Evolutionary conservation across 139 green algal species (phyloP), one percentile per base, ranked within the genome.

Genomic region (Tetradesmus lagerheimii): DNA sequence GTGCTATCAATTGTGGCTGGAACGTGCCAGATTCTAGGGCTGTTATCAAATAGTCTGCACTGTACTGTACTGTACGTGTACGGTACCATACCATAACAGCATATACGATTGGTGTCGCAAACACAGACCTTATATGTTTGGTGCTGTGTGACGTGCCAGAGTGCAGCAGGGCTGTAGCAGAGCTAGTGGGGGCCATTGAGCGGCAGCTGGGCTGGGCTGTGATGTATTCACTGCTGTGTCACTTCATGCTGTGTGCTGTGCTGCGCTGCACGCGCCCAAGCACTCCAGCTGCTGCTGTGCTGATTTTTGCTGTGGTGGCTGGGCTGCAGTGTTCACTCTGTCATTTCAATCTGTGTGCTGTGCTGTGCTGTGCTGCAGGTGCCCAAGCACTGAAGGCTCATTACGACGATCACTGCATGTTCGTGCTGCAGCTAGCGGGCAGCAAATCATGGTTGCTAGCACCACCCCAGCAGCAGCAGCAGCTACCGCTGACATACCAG

Each of bases 381-480:
- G 71, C 83, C 4, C 89, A 90, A 39, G 92, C 83, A 31, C 41
- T 94, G 23, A 47, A 80, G 15, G 78, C 88, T 5, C 92, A 94
- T 37, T 94, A 92, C 79, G 92, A 94, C 89, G 92, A 94, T 64
- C 92, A 94, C 75, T 92, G 88, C 66, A 90, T 94, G 57, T 82
- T 92, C 14, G 80, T 91, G 20, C 34, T 91, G 39, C 92, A 94
- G 88, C 83, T 93, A 20, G 27, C 47, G 38, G 92, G 92, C 71
- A 25, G 34, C 80, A 94, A 94, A 80, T 0, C n/a, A 0, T 94
- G 92, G 92, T 80, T 88, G 74, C 47, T 94, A 75, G 77, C 47
- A 23, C 89, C 83, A 3, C 92, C 92, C 8, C 86, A 83, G 86
- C 75, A 74, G n/a, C 2, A n/a, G 38, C 8, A 31, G 35, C 37